Base-by-base conservation (phyloP, 2,329 filamentous ascomycete species). In the Parastagonospora avenae region DNA sequence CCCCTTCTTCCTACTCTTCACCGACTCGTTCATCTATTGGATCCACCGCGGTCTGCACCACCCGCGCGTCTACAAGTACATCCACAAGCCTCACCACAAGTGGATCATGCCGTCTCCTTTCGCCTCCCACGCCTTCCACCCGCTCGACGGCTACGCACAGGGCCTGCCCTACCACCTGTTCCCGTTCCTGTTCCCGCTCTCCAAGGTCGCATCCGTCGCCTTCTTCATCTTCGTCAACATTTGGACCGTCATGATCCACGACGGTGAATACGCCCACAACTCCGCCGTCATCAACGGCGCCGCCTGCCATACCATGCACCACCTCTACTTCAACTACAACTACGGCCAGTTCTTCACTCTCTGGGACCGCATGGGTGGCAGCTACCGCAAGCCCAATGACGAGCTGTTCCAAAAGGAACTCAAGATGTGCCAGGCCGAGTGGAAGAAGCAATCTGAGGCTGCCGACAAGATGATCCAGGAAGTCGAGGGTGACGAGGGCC, bases 41-140 rank as follows among this genome's bases (percentile, higher is more conserved):
- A 93, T 95, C 67, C 92, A 96, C 79, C 88, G 92, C 50, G 88
- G 85, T 50, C 82, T 95, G 55, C 92, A 96, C 77, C 87, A 92
- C 75, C 90, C 90, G 12, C 70, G 76, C 40, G 72, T 94, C 63
- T 97, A 97, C 84, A 95, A 92, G 80, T 80, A 81, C 61, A 82
- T 97, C 42, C 93, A 97, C 84, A 97, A 97, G 85, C 88, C 92
- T 60, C 93, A 97, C 77, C 93, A 97, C 86, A 97, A 96, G 80
- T 97, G 93, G 93, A 97, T 97, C 77, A 95, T 97, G 91, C 93
- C 93, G 2, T 96, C 91, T 2, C 93, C 93, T 0, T 97, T 85
- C 73, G 92, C 93, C 36, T 92, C 88, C 63, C 90, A 96, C 71
- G 93, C 93, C 50, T 97, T 97, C 83, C 92, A 97, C 79, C 92